These are phyloP conservation scores for Candida suzukii DNA, from an alignment of 805 yeast species.

Conservation along the genomic window DNA sequence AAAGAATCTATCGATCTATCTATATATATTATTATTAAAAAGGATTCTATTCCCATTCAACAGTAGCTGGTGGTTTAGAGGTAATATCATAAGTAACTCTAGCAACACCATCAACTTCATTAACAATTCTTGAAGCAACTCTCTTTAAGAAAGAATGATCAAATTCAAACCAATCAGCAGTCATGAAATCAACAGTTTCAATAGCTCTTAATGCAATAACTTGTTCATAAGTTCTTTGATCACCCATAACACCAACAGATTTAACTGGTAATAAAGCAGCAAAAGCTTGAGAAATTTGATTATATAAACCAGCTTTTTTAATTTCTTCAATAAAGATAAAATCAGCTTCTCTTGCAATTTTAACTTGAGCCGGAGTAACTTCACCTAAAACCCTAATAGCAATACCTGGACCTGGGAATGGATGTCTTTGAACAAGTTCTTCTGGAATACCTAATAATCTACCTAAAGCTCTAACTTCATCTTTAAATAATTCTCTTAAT, in stretches of 20 bases:
- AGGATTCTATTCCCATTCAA: slow-evolving; percentile 87
- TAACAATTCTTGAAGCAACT: slow-evolving; percentile 93
- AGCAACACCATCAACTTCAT: slow-evolving; percentile 98
- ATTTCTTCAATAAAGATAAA: slow-evolving; percentile 94
- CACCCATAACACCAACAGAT: slow-evolving; percentile 99
- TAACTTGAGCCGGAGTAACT: slow-evolving; percentile 88
- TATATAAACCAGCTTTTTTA: slow-evolving; percentile 84
- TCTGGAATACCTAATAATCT: slow-evolving; percentile 91
- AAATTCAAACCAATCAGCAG: slow-evolving; percentile 98
- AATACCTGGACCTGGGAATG: slow-evolving; percentile 99
- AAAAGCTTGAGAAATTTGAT: slow-evolving; percentile 93
- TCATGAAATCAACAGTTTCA: slow-evolving; percentile 97
- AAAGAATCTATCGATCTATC: too few relatives aligned
- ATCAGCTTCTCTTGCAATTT: slow-evolving; percentile 97
- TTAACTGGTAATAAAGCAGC: slow-evolving; percentile 96
- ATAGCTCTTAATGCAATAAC: slow-evolving; percentile 98
- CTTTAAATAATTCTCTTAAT: slow-evolving; percentile 95
- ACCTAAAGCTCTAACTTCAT: slow-evolving; percentile 96
- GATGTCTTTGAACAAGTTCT: slow-evolving; percentile 99
- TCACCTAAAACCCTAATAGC: slow-evolving; percentile 98
- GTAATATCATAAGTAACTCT: slow-evolving; percentile 98
- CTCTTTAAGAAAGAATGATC: slow-evolving; percentile 87
- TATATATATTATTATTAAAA: too few relatives aligned
- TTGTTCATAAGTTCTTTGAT: slow-evolving; percentile 98
- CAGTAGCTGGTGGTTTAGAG: slow-evolving; percentile 99